Conservation (phyloP, 2,329 filamentous ascomycete genomes). For the Domatiomyces globalis region DNA sequence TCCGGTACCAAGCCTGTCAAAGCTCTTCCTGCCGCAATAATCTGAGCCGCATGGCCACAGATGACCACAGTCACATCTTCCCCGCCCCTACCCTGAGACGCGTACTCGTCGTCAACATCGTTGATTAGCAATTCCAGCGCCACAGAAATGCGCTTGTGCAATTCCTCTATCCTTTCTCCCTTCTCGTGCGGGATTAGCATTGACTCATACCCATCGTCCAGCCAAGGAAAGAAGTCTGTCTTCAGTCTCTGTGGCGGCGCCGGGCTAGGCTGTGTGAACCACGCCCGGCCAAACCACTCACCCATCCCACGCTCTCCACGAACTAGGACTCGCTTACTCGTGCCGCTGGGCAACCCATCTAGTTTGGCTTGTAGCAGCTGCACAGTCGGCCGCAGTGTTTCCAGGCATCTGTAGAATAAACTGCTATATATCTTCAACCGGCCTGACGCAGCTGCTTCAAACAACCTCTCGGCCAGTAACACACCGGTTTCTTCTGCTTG, state of each 20-base stretch:
- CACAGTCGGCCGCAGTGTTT: conserved; percentile 59
- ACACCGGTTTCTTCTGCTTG: conserved; percentile 65
- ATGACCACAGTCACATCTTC: conserved; percentile 58
- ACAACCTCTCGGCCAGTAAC: conserved; percentile 43
- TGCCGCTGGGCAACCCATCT: conserved; percentile 8
- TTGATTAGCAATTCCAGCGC: conserved; percentile 29
- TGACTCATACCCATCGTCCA: conserved; percentile 36
- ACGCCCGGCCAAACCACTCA: conserved; percentile 84
- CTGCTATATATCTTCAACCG: conserved; percentile 53
- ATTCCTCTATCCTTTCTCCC: conserved; percentile 64
- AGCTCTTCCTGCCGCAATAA: conserved; percentile 73
- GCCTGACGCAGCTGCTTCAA: conserved; percentile 52
- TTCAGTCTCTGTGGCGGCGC: conserved; percentile 50
- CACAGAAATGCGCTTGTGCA: conserved; percentile 66
- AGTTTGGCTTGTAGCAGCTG: conserved; percentile 24
- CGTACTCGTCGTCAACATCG: conserved; percentile 27
- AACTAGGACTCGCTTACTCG: conserved; percentile 23
- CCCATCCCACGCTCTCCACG: conserved; percentile 34
- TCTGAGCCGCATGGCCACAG: conserved; percentile 76
- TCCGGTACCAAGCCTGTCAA: conserved; percentile 67
- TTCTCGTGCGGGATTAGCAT: conserved; percentile 55
- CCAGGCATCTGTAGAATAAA: conserved; percentile 75
- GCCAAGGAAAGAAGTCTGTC: conserved; percentile 49
- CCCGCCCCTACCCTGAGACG: conserved; percentile 30
- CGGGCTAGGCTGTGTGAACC: conserved; percentile 72